Base-by-base conservation (phyloP, 345 rosid genomes). In the Salix arbutifolia region DNA sequence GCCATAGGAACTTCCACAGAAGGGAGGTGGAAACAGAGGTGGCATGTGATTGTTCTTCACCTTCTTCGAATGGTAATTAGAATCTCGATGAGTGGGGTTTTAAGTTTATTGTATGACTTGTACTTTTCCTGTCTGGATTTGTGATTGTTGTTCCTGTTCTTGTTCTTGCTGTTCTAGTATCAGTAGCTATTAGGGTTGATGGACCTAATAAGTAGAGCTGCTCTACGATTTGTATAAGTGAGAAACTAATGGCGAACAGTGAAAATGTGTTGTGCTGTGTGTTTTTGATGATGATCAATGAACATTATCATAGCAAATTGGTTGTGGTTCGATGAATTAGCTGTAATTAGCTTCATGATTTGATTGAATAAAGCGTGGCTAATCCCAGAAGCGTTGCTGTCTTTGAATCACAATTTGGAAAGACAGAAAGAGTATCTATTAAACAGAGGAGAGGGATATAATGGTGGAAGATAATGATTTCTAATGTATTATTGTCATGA, bases 11-110 rank as follows among this genome's bases (percentile, higher is more conserved):
- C 70, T 82, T 77, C 78, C 84, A 82, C 58, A 53, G 78, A 35
- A 82, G 84, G 42, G 81, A 82, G 46, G 86, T 91, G 33, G 86
- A 89, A 70, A 88, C 91, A 33, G 92, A 90, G 85, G 86, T 88
- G 40, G 90, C 83, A 4, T 81, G 90, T 42, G 91, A 90, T 78
- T 82, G 86, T 77, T 82, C 92, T 66, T 90, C 92, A 9, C 86
- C 94, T 50, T 72, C 75, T 62, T 83, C 90, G 0, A 77, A 67
- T 18, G 76, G 50, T 40, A 76, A 69, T 33, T 78, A 67, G 42
- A 0, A 56, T 56, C 9, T 56, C 61, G 26, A 56, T n/a, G 26
- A n/a, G 61, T 8, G 61, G 25, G 26, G 61, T 8, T 56, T 19
- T 48, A 44, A 33, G 65, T 66, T 61, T 58, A 56, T 12, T 80